Evolutionary conservation across 495 filamentous ascomycete species (phyloP).

Genomic region (Glonium stellatum): DNA sequence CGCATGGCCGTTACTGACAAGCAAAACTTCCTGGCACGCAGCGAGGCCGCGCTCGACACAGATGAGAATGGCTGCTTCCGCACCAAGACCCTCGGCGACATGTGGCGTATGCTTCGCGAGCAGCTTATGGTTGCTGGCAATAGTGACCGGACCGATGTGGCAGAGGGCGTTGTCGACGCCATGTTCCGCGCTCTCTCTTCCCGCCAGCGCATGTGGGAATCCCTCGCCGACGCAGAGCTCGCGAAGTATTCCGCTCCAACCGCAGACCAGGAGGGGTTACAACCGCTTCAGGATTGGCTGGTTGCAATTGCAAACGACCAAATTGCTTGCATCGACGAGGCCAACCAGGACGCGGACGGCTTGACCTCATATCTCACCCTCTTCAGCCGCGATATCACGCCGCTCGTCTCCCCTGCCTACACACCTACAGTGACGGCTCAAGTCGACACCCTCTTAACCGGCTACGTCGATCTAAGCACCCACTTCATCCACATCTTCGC

Average conservation of each 20-base stretch:
- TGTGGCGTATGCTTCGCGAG: slow-evolving; percentile 96
- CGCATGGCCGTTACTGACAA: slow-evolving; percentile 75
- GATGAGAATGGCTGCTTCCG: slow-evolving; percentile 83
- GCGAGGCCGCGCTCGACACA: slow-evolving; percentile 70
- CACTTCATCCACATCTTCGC: slow-evolving; percentile 84
- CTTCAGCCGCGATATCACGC: slow-evolving; percentile 71
- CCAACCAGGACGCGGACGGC: slow-evolving; percentile 56
- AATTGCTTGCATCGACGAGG: slow-evolving; percentile 91
- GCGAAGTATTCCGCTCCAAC: slow-evolving; percentile 57
- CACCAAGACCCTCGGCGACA: slow-evolving; percentile 79
- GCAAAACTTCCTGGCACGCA: slow-evolving; percentile 69
- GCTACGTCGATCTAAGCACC: slow-evolving; percentile 87
- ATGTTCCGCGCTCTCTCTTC: slow-evolving; percentile 80
- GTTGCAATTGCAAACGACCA: slow-evolving; percentile 98
- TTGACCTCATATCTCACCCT: slow-evolving; percentile 69
- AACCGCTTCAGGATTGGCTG: slow-evolving; percentile 83
- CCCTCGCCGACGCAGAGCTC: slow-evolving; percentile 80
- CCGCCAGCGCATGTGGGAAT: slow-evolving; percentile 78
- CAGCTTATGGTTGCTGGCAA: slow-evolving; percentile 74
- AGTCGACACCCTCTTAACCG: slow-evolving; percentile 67
- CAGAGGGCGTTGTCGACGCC: slow-evolving; percentile 86
- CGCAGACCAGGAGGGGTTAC: slow-evolving; percentile 60
- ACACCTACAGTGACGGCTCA: slow-evolving; percentile 61
- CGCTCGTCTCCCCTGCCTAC: slow-evolving; percentile 74
- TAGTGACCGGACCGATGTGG: slow-evolving; percentile 75